Conservation (phyloP, 2,329 filamentous ascomycete species). For the Xylariaceae sp. region DNA sequence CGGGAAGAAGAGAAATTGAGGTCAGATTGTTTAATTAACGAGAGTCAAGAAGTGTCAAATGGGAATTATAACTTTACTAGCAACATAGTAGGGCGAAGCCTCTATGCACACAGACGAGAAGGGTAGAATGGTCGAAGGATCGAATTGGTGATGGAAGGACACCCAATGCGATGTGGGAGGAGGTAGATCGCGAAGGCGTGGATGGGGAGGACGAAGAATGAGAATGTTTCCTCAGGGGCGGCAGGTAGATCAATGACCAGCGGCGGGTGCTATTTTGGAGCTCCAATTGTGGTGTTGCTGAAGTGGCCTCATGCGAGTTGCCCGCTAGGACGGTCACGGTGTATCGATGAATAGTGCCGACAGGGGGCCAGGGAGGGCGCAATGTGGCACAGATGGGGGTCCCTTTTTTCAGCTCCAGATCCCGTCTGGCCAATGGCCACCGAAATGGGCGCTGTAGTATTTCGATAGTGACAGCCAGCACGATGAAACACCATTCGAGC, state of each 20-base stretch:
- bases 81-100: no score
- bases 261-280: slow-evolving; percentile 15
- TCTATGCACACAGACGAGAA: slow-evolving; percentile 2
- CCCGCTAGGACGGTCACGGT: no score
- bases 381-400: no score
- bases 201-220: no score
- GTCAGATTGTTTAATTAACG: slow-evolving; percentile 29
- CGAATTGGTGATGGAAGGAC: no score
- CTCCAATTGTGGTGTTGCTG: slow-evolving; percentile 25
- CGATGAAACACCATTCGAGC: no score
- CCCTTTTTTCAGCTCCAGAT: no score
- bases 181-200: no score
- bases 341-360: background rate
- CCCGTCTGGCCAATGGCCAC: no score
- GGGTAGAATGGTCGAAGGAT: background rate
- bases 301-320: slow-evolving; percentile 35
- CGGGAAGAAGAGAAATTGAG: slow-evolving; percentile 22
- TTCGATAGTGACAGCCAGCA: no score
- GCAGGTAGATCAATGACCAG: slow-evolving; percentile 10
- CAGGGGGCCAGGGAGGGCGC: background rate
- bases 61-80: slow-evolving; percentile 36
- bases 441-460: no score
- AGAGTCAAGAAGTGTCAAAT: slow-evolving; percentile 41
- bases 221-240: slow-evolving; percentile 9
- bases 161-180: no score